Percentiles rank a stretch among this genome's conserved stretches.
Conservation (phyloP, 352 stramenopile species). For the Thalassiosira livingstoniorum region DNA sequence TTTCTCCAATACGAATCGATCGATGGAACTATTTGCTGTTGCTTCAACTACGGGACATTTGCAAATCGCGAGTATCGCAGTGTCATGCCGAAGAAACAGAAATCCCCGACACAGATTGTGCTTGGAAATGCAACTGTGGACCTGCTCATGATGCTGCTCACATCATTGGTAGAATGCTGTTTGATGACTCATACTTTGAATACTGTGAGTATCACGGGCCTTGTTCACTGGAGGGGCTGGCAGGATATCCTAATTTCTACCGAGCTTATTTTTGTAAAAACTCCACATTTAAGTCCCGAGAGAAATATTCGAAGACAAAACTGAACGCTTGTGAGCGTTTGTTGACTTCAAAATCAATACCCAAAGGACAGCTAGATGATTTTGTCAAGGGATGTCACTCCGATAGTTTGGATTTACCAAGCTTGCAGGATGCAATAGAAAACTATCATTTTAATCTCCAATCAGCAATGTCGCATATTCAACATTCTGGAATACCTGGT, state of each 20-base stretch:
- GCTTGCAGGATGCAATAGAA: constrained; percentile 13
- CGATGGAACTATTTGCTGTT: constrained; percentile 36
- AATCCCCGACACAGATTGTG: neutral
- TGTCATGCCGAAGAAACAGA: constrained; percentile 8
- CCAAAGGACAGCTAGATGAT: too few species aligned
- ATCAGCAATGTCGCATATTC: constrained; percentile 20
- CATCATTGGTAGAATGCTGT: constrained; percentile 48
- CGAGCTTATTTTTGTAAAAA: constrained; percentile 28
- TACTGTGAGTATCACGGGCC: constrained; percentile 58
- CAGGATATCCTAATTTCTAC: constrained; percentile 49
- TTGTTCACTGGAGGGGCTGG: constrained; percentile 40
- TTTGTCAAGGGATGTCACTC: too few species aligned
- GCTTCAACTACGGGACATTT: constrained; percentile 39
- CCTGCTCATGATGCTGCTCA: constrained; percentile 30
- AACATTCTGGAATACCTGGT: constrained; percentile 18
- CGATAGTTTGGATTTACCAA: constrained; percentile 27
- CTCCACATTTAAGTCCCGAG: too few species aligned
- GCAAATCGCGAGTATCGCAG: constrained; percentile 15
- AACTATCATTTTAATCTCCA: constrained; percentile 24
- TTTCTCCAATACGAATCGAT: constrained; percentile 42
- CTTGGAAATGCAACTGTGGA: constrained; percentile 19
- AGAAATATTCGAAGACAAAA: too few species aligned
- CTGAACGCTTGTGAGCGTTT: too few species aligned
- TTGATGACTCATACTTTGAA: constrained; percentile 38
- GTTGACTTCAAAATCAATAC: too few species aligned